Evolutionary conservation across 805 yeast genomes (phyloP).

Genomic region (Blastobotrys mokoenaii): DNA sequence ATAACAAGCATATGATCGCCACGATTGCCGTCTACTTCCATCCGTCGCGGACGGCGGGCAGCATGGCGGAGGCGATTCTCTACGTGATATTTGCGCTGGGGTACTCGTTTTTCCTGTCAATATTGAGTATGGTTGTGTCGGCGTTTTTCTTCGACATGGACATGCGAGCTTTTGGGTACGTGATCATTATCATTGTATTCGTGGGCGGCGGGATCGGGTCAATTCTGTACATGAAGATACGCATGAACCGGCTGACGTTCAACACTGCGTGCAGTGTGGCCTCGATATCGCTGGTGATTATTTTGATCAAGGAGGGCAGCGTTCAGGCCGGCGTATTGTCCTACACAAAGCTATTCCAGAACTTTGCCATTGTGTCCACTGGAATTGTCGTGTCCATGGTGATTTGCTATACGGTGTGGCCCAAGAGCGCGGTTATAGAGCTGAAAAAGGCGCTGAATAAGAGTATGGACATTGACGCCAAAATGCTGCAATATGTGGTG

Average conservation of each 20-base stretch:
- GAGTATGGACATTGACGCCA: slow-evolving; percentile 45
- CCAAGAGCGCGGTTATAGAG: slow-evolving; percentile 44
- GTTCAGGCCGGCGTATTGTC: slow-evolving; percentile 52
- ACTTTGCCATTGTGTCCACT: slow-evolving; percentile 46
- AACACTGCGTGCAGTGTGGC: slow-evolving; percentile 77
- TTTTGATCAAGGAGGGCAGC: slow-evolving; percentile 67
- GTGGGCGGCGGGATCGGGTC: slow-evolving; percentile 51
- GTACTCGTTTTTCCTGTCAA: slow-evolving; percentile 46
- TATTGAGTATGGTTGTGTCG: slow-evolving; percentile 44
- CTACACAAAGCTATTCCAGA: slow-evolving; percentile 41
- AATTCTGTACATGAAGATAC: slow-evolving; percentile 62
- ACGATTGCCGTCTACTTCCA: slow-evolving; percentile 82
- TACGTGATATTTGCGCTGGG: slow-evolving; percentile 49
- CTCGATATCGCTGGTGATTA: slow-evolving; percentile 59
- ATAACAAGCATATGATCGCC: slow-evolving; percentile 73
- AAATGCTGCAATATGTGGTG: slow-evolving; percentile 38
- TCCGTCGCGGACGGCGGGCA: slow-evolving; percentile 69
- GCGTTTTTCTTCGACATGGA: slow-evolving; percentile 38
- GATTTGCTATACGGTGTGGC: slow-evolving; percentile 58
- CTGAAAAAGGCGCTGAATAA: slow-evolving; percentile 42
- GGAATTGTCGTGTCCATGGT: slow-evolving; percentile 56
- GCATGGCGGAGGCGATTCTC: slow-evolving; percentile 65
- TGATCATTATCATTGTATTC: slow-evolving; percentile 43
- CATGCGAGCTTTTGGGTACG: slow-evolving; percentile 40
- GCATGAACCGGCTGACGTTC: slow-evolving; percentile 57